Conservation (phyloP, 192 early-diverging fungal species). For the Backusella australiensis region DNA sequence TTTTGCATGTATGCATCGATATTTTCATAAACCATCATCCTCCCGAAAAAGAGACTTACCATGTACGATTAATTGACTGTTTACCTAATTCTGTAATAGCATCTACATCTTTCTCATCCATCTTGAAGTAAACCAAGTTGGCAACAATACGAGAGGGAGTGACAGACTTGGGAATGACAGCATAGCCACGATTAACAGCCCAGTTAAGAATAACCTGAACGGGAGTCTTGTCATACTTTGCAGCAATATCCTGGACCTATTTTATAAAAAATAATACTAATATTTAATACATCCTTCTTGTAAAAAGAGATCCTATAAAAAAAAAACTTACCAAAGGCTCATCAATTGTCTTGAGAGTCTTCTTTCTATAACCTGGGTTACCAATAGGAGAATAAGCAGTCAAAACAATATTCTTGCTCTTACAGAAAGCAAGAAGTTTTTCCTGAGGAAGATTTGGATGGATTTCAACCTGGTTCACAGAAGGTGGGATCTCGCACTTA, state of each 20-base stretch:
- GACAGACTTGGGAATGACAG: conserved; percentile 61
- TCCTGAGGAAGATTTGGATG: conserved; percentile 58
- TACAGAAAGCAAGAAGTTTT: conserved; percentile 56
- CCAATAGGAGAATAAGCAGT: conserved; percentile 67
- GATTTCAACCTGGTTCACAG: conserved; percentile 66
- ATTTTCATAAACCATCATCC: not conserved
- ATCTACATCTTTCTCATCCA: conserved; percentile 18
- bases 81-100: conserved; percentile 21
- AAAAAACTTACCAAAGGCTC: conserved; percentile 40
- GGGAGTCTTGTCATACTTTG: conserved; percentile 43
- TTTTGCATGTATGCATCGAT: not conserved
- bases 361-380: conserved; percentile 29
- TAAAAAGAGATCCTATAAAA: not conserved
- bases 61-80: conserved; percentile 10
- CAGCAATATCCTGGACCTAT: conserved; percentile 43
- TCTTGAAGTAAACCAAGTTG: conserved; percentile 49
- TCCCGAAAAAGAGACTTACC: conserved; percentile 9
- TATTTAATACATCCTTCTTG: not conserved
- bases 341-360: conserved; percentile 47
- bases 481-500: conserved; percentile 63
- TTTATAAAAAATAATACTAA: not conserved
- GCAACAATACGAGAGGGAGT: conserved; percentile 47
- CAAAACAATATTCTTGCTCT: conserved; percentile 51
- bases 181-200: conserved; percentile 47
- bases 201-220: conserved; percentile 59